Evolutionary conservation across 2,329 filamentous ascomycete genomes (phyloP).

Genomic region (Paecilomyces niveus): DNA sequence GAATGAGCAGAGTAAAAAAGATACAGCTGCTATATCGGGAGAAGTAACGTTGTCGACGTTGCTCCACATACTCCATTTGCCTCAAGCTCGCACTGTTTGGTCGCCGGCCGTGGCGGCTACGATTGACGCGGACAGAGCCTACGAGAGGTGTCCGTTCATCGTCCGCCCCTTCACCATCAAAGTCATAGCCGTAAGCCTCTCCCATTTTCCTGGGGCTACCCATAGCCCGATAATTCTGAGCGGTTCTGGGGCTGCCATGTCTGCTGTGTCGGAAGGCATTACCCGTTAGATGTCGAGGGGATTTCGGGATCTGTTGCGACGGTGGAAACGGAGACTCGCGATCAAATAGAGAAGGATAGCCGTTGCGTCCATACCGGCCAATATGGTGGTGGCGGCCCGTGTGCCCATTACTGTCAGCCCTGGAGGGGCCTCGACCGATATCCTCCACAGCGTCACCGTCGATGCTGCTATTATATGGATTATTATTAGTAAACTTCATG

Average conservation of each 20-base stretch:
- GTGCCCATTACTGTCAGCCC: slow-evolving; percentile 52
- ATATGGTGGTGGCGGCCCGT: slow-evolving; percentile 72
- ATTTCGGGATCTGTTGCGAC: slow-evolving; percentile 57
- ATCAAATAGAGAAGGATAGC: slow-evolving; percentile 65
- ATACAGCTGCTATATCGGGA: slow-evolving; percentile 79
- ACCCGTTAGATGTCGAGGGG: slow-evolving; percentile 46
- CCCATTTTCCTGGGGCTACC: slow-evolving; percentile 49
- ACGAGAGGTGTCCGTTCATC: slow-evolving; percentile 85
- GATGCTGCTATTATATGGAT: slow-evolving; percentile 56
- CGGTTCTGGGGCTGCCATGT: slow-evolving; percentile 62
- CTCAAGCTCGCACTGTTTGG: slow-evolving; percentile 53
- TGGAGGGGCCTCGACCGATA: slow-evolving; percentile 53
- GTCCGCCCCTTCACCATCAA: slow-evolving; percentile 76
- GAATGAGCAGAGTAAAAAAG: slow-evolving; percentile 71
- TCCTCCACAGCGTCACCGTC: slow-evolving; percentile 61
- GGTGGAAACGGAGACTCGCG: slow-evolving; percentile 65
- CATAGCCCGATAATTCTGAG: slow-evolving; percentile 41
- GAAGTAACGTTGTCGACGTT: slow-evolving; percentile 57
- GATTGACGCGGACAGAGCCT: slow-evolving; percentile 51
- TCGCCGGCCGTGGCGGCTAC: slow-evolving; percentile 50
- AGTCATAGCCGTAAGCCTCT: slow-evolving; percentile 64
- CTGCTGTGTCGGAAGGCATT: slow-evolving; percentile 56
- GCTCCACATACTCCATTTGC: slow-evolving; percentile 67
- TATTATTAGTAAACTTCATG: slow-evolving; percentile 89
- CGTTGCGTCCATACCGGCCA: slow-evolving; percentile 67